Evolutionary conservation across 208 protist genomes (phyloP), one percentile per base, ranked within the genome.

Genomic region (Crithidia sp.): DNA sequence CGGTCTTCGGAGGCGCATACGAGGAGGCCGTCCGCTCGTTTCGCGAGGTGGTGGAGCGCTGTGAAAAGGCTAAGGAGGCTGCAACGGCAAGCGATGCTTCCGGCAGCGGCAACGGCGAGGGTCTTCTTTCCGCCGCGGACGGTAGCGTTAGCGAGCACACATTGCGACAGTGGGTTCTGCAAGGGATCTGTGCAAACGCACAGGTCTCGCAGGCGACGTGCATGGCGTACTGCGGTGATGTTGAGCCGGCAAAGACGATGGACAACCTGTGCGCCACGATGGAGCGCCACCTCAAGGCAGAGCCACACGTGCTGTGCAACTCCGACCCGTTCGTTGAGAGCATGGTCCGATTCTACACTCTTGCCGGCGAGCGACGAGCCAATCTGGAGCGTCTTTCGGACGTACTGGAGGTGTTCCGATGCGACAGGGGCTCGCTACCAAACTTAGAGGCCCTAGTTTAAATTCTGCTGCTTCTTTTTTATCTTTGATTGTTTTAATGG

Each of bases 371-470:
- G 53, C 81, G 77, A 28, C 59, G 70, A 45, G 73, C 67, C 10
- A 85, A 87, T 47, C 54, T 94, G 73, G 82, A 86, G 8, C 52
- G 77, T 10, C 44, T 96, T 65, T 71, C 76, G 7, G 81, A 90
- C 66, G 58, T 96, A 61, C n/a, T 96, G 28, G 91, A 96, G 71
- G 83, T 90, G 14, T 94, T 91, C 65, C 80, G 87, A 8, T 91
- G 81, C 44, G 88, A 94, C 40, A 66, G 78, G 4, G 62, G 77
- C 5, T 87, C 83, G 4, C 72, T 90, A n/a, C 88, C 91, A 17
- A 68, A 54, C 44, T 65, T 96, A 39, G 85, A 90, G 59, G 85
- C 82, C 12, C 77, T 94, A 50, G 65, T 90, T 41, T 92, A 56
- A 2, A 5, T 12, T 40, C 16, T 56, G 50, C 50, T 55, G 28